Conservation (phyloP, 371 early-diverging fungal species). For the Paraphysoderma sedebokerense region DNA sequence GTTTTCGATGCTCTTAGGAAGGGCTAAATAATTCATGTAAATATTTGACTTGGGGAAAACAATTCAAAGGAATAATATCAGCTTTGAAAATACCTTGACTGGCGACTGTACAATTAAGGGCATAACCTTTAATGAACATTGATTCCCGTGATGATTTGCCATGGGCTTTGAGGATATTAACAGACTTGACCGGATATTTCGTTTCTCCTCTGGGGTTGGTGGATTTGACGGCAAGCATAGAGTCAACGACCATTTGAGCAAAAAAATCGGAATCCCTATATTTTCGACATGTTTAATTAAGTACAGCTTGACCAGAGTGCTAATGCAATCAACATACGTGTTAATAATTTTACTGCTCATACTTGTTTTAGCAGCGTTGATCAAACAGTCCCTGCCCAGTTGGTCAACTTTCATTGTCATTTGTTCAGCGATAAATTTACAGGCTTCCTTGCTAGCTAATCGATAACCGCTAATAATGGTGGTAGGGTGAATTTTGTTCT, state of each 20-base stretch:
- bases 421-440: constrained; percentile 93
- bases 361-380: constrained; percentile 95
- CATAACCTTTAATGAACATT: constrained; percentile 88
- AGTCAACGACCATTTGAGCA: constrained; percentile 89
- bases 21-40: constrained; percentile 30
- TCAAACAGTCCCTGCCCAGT: constrained; percentile 79
- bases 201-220: constrained; percentile 68
- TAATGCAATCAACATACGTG: constrained; percentile 28
- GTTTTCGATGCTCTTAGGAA: constrained; percentile 69
- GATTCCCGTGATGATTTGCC: constrained; percentile 92
- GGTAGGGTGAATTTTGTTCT: constrained; percentile 97
- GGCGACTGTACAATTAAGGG: constrained; percentile 96
- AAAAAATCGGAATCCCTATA: constrained; percentile 84
- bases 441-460: constrained; percentile 95
- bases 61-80: not conserved
- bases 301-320: not conserved
- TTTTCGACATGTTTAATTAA: not conserved
- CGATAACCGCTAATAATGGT: constrained; percentile 98
- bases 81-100: constrained; percentile 38
- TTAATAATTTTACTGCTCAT: constrained; percentile 98
- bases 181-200: constrained; percentile 93
- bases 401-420: constrained; percentile 87
- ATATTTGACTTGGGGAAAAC: not conserved
- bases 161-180: constrained; percentile 98
- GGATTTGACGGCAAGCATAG: constrained; percentile 84